Evolutionary conservation across 352 stramenopile species (phyloP).

Genomic region (Paralagenidium karlingii): DNA sequence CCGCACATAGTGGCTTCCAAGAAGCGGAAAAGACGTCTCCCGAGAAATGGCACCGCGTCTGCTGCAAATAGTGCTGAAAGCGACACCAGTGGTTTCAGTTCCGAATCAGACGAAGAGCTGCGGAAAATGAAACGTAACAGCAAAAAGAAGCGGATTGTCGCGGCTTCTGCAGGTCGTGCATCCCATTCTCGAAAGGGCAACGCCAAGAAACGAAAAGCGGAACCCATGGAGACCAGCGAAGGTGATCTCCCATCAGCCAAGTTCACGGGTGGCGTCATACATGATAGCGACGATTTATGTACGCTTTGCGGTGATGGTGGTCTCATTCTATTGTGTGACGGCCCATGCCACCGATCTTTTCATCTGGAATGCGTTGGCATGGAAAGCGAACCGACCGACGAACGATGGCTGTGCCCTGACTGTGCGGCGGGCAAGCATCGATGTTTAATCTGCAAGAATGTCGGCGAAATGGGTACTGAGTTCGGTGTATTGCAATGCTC

Average conservation of each 20-base stretch:
- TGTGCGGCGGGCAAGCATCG: constrained; percentile 82
- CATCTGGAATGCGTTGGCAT: constrained; percentile 87
- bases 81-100: background rate
- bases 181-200: constrained; percentile 3
- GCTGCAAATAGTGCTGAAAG: constrained; percentile 18
- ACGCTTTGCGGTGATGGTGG: constrained; percentile 86
- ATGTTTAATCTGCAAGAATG: constrained; percentile 87
- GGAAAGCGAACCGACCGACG: constrained; percentile 65
- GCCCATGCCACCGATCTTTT: constrained; percentile 87
- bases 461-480: constrained; percentile 81
- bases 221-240: background rate
- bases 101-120: constrained; percentile 11
- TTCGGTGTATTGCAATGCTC: constrained; percentile 86
- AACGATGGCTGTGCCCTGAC: constrained; percentile 86
- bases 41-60: background rate
- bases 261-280: constrained; percentile 48
- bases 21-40: background rate
- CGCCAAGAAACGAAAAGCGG: too few species aligned
- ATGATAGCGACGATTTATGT: constrained; percentile 86
- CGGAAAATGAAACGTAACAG: constrained; percentile 20
- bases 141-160: constrained; percentile 23
- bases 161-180: too few species aligned
- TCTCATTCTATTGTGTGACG: constrained; percentile 86
- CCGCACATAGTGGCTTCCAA: too few species aligned
- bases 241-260: too few species aligned